Percentiles rank a stretch among this genome's conserved stretches.
These are phyloP conservation scores for Thalassiosira pacifica DNA, from an alignment of 352 stramenopile species.

Conservation along the genomic window DNA sequence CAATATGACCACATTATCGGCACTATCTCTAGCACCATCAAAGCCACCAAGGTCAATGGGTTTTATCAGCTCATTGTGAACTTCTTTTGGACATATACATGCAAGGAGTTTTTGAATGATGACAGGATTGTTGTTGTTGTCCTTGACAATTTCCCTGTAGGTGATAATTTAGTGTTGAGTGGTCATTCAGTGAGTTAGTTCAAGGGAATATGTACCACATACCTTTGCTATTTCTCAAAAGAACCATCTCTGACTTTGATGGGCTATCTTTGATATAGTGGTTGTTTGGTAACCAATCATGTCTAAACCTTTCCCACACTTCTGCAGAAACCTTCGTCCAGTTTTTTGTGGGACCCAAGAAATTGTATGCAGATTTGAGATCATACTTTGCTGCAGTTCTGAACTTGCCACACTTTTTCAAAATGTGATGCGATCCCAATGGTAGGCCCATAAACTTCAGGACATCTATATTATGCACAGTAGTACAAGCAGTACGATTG, in stretches of 20 bases:
- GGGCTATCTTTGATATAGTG: background rate
- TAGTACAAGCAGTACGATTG: background rate
- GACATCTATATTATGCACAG: background rate
- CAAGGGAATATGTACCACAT: too few species aligned
- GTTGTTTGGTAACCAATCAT: background rate
- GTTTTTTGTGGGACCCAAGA: background rate
- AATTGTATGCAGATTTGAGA: background rate
- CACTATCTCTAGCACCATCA: background rate
- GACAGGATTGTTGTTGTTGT: background rate
- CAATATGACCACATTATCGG: background rate
- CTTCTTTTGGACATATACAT: slow-evolving; percentile 1
- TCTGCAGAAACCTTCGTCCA: background rate
- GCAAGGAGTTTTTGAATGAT: background rate
- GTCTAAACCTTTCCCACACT: background rate
- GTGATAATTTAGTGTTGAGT: too few species aligned
- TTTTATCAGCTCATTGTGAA: background rate
- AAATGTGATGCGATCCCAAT: background rate
- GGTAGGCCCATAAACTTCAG: background rate
- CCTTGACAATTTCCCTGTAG: background rate
- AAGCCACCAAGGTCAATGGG: background rate
- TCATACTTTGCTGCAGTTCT: background rate
- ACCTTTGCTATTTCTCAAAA: background rate
- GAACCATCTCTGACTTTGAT: background rate
- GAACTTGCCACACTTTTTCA: background rate
- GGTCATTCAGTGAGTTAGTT: too few species aligned